A percentile compares a stretch with the other conserved stretches of the same genome.
Conservation (phyloP, 2,329 filamentous ascomycete species). For the Akanthomyces dipterigenus region DNA sequence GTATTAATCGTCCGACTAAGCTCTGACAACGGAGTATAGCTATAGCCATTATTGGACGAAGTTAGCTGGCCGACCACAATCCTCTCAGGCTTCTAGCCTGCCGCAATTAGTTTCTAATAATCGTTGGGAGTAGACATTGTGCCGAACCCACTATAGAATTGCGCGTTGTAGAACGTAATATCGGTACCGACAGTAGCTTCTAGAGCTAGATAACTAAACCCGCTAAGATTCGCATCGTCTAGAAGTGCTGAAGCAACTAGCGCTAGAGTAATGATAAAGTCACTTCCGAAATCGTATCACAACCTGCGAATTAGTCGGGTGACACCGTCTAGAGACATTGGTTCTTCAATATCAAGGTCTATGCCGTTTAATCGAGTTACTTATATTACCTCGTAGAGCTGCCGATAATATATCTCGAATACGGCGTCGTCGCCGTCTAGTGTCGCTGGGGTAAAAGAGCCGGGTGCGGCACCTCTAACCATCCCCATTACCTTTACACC, state of each 20-base stretch:
- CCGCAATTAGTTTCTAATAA: constrained; percentile 39
- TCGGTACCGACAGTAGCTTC: constrained; percentile 55
- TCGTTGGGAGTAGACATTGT: constrained; percentile 33
- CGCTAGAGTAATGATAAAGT: constrained; percentile 69
- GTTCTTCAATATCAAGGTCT: constrained; percentile 73
- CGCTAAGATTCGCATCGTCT: constrained; percentile 54
- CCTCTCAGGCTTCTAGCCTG: constrained; percentile 64
- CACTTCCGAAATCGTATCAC: constrained; percentile 57
- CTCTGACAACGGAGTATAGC: constrained; percentile 38
- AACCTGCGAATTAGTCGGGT: constrained; percentile 58
- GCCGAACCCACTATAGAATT: constrained; percentile 86
- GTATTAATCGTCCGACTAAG: constrained; percentile 34
- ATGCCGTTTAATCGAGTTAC: constrained; percentile 57
- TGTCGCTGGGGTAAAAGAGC: constrained; percentile 51
- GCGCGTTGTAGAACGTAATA: constrained; percentile 76
- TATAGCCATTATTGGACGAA: constrained; percentile 58
- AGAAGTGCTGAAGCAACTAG: constrained; percentile 68
- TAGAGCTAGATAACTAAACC: constrained; percentile 68
- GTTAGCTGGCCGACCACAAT: constrained; percentile 75
- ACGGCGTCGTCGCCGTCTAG: constrained; percentile 47
- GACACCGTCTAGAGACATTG: constrained; percentile 57
- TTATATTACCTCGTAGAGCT: constrained; percentile 56
- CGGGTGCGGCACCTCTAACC: constrained; percentile 73
- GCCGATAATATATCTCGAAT: constrained; percentile 66
- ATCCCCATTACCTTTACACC: constrained; percentile 76